Evolutionary conservation across 306 rosid genomes (phyloP).

Genomic region (Prunus padus): DNA sequence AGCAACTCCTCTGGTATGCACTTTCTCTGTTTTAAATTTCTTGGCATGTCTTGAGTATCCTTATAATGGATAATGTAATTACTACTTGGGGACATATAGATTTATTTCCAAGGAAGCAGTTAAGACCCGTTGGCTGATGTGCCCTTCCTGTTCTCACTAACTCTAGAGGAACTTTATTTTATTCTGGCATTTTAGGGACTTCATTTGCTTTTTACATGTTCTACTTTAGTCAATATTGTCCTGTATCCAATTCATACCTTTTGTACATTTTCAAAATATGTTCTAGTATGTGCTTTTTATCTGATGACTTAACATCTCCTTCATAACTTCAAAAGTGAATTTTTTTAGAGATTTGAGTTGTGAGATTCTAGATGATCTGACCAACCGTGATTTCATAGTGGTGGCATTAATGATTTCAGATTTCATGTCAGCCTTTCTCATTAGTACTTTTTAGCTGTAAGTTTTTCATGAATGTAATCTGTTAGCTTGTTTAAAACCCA

Average conservation of each 20-base stretch:
- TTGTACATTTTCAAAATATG: background rate
- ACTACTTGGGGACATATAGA: background rate
- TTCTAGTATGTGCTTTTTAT: background rate
- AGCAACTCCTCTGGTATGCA: background rate
- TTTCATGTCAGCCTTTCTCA: background rate
- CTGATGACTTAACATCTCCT: background rate
- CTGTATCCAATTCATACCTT: background rate
- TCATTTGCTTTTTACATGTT: background rate
- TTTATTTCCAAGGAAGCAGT: background rate
- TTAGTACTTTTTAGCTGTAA: conserved; percentile 1
- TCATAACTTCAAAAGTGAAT: background rate
- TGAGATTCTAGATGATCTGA: background rate
- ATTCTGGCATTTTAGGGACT: background rate
- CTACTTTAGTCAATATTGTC: background rate
- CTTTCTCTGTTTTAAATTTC: too few relatives aligned
- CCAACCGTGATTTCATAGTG: background rate
- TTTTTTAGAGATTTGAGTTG: background rate
- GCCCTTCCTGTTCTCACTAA: background rate
- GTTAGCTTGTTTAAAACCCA: conserved; percentile 17
- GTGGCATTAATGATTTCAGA: background rate
- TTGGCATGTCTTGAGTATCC: background rate
- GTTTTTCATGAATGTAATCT: conserved; percentile 28
- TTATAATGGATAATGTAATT: background rate
- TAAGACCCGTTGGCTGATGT: background rate
- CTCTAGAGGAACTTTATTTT: background rate